Evolutionary conservation across 352 stramenopile species (phyloP).

Genomic region (Pythium aphanidermatum): DNA sequence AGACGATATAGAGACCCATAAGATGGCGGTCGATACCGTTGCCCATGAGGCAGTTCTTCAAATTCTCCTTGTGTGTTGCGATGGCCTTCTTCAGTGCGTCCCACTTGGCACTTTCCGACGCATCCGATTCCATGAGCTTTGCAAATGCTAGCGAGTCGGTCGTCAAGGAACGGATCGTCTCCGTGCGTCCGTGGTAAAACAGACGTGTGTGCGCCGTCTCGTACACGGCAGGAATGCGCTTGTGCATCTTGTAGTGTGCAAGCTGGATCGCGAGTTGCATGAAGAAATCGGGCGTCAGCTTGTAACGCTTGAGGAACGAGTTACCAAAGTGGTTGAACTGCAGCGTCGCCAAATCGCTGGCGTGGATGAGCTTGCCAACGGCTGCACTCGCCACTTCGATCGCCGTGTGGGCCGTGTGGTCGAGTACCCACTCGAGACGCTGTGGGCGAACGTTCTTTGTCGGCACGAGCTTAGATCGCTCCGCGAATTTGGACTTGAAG

Average conservation of each 20-base stretch:
- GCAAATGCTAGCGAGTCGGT: slow-evolving; percentile 89
- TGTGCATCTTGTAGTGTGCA: slow-evolving; percentile 95
- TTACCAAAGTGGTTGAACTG: slow-evolving; percentile 92
- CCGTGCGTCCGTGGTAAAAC: slow-evolving; percentile 96
- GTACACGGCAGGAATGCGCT: slow-evolving; percentile 92
- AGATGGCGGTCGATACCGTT: slow-evolving; percentile 94
- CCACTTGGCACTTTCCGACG: slow-evolving; percentile 49
- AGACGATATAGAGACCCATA: slow-evolving; percentile 94
- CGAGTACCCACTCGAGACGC: slow-evolving; percentile 76
- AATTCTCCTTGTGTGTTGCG: slow-evolving; percentile 88
- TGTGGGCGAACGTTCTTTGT: slow-evolving; percentile 61
- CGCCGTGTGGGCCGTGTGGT: slow-evolving; percentile 68
- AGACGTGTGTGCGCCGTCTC: slow-evolving; percentile 96
- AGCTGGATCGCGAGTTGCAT: slow-evolving; percentile 97
- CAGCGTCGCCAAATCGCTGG: slow-evolving; percentile 87
- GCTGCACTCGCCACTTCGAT: slow-evolving; percentile 86
- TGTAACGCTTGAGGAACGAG: slow-evolving; percentile 91
- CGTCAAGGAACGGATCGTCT: slow-evolving; percentile 87
- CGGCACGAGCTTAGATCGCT: slow-evolving; percentile 64
- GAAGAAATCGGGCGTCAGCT: slow-evolving; percentile 96
- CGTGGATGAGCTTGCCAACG: slow-evolving; percentile 90
- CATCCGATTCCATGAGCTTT: slow-evolving; percentile 81
- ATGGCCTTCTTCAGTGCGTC: slow-evolving; percentile 87
- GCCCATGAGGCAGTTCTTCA: slow-evolving; percentile 78
- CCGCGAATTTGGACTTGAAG: slow-evolving; percentile 83